These are phyloP conservation scores for Xylaria sp. DNA, from an alignment of 2,329 filamentous ascomycete genomes.

Conservation along the genomic window DNA sequence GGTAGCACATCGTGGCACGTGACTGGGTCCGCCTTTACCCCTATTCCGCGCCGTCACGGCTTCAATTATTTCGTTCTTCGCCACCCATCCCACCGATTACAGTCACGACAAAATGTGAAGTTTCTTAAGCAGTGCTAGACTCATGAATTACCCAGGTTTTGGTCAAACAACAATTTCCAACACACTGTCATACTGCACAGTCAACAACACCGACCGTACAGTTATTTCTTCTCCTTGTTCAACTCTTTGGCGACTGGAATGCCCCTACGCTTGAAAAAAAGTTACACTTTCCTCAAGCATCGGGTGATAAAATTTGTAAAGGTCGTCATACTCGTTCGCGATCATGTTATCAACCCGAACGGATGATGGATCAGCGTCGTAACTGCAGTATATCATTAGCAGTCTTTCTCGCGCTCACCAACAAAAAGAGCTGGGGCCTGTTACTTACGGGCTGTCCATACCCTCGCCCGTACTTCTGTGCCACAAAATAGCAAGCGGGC, in stretches of 20 bases:
- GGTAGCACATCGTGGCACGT: background rate
- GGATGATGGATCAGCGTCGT: slow-evolving; percentile 9
- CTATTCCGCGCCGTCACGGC: no score
- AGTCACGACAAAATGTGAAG: no score
- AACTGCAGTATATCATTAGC: background rate
- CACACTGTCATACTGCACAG: no score
- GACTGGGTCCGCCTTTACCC: no score
- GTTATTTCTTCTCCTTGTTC: no score
- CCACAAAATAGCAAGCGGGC: slow-evolving; percentile 32
- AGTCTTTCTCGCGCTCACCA: no score
- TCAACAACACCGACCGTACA: no score
- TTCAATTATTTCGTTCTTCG: no score
- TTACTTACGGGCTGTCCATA: background rate
- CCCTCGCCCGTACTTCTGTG: background rate
- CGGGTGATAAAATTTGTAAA: background rate
- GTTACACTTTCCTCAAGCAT: background rate
- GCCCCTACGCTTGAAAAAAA: background rate
- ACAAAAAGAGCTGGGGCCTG: background rate
- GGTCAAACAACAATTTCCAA: no score
- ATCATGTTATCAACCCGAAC: slow-evolving; percentile 14
- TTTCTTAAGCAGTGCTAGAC: no score
- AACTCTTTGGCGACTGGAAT: background rate
- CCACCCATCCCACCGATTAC: no score
- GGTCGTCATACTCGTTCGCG: slow-evolving; percentile 9
- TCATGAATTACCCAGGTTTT: no score